A percentile compares a stretch with the other conserved stretches of the same genome.
Conservation (phyloP, 2,329 filamentous ascomycete species). For the Aureobasidium namibiae region DNA sequence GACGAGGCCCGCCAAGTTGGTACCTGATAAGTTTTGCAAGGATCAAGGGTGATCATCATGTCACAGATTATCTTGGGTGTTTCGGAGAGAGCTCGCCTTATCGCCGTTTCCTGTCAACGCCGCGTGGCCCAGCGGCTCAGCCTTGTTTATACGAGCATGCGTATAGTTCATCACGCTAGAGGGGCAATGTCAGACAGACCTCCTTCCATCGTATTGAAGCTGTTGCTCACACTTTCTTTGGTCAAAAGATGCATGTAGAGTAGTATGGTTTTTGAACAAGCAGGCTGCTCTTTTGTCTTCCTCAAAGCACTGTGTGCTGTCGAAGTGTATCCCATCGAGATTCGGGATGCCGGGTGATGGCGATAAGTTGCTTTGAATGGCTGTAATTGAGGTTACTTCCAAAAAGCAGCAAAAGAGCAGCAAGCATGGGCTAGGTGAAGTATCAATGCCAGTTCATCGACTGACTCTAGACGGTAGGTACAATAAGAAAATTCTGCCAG, state of each 20-base stretch:
- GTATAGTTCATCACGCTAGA: not conserved
- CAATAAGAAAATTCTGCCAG: not conserved
- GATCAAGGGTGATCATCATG: slow-evolving; percentile 8
- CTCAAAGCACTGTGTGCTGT: too few species aligned
- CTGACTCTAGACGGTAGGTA: not conserved
- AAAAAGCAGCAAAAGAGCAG: too few species aligned
- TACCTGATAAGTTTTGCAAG: not conserved
- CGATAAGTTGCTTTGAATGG: too few species aligned
- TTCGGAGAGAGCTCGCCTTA: slow-evolving; percentile 3
- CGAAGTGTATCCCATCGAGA: too few species aligned
- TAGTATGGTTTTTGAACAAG: not conserved
- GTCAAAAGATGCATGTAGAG: not conserved
- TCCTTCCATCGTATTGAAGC: not conserved
- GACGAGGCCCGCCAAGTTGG: slow-evolving; percentile 3
- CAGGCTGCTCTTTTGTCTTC: not conserved
- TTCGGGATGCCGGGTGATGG: too few species aligned
- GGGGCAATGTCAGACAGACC: not conserved
- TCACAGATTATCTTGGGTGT: slow-evolving; percentile 1
- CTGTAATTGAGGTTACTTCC: too few species aligned
- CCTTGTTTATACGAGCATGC: not conserved
- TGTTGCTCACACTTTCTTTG: not conserved
- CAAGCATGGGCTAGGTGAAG: too few species aligned
- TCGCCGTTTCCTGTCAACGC: not conserved
- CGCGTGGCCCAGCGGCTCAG: slow-evolving; percentile 5
- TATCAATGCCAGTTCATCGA: too few species aligned